Conservation (phyloP, 2,329 filamentous ascomycete genomes). For the Ophiostoma triangulosporum region DNA sequence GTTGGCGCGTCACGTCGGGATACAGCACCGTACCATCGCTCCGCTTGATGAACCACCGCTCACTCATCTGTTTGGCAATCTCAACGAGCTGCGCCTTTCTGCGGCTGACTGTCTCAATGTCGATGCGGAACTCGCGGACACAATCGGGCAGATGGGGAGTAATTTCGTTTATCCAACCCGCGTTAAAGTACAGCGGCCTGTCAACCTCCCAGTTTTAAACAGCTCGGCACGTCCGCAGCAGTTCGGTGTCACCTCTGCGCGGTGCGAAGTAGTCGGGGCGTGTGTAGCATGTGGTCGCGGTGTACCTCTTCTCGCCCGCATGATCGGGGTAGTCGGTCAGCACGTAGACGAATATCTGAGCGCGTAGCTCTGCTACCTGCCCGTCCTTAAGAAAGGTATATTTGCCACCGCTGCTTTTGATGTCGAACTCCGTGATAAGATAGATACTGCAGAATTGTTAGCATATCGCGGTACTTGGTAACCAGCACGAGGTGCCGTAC, state of each 20-base stretch:
- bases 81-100: slow-evolving; percentile 30
- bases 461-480: no score
- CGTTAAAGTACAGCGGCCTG: slow-evolving; percentile 22
- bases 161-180: slow-evolving; percentile 23
- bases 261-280: slow-evolving; percentile 28
- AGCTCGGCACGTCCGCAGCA: slow-evolving; percentile 29
- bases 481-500: no score
- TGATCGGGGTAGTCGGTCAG: slow-evolving; percentile 26
- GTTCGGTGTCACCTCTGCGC: slow-evolving; percentile 21
- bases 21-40: slow-evolving; percentile 21
- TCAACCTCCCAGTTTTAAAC: slow-evolving; percentile 31
- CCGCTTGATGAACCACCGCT: slow-evolving; percentile 23
- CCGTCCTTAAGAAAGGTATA: no score
- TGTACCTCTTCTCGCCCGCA: slow-evolving; percentile 17
- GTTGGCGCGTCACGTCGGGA: slow-evolving; percentile 16
- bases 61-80: slow-evolving; percentile 26
- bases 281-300: slow-evolving; percentile 22
- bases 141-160: slow-evolving; percentile 18
- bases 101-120: slow-evolving; percentile 33
- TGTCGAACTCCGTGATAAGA: no score
- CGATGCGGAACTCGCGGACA: slow-evolving; percentile 27
- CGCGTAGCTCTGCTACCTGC: slow-evolving; percentile 35
- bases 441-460: no score
- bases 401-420: no score
- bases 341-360: slow-evolving; percentile 29